A percentile compares a stretch with the other conserved stretches of the same genome.
phyloP scores from a whole-genome alignment of 2,329 filamentous ascomycete genomes.

The Myriosclerotinia curreyana region DNA sequence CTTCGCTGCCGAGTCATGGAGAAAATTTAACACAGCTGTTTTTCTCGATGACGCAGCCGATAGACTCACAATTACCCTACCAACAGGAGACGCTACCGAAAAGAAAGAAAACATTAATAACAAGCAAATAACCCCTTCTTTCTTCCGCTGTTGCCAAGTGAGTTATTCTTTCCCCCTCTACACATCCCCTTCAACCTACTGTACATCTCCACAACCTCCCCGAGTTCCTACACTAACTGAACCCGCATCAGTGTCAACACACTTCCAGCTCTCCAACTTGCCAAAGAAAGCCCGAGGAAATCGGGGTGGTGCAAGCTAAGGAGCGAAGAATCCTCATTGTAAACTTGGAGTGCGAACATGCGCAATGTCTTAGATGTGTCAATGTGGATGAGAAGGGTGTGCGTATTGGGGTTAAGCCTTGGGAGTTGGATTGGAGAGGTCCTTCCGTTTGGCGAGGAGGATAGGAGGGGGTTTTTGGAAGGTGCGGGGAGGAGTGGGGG shows the following conservation, averaged over 20 bases:
- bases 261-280: background rate
- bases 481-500: too few relatives aligned
- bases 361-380: background rate
- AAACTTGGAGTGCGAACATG: background rate
- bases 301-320: background rate
- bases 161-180: background rate
- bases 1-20: background rate
- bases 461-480: background rate
- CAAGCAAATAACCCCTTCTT: background rate
- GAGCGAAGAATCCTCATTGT: background rate
- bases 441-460: background rate
- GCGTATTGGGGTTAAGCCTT: conserved; percentile 5
- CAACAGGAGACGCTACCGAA: too few relatives aligned
- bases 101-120: background rate
- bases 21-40: background rate
- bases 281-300: background rate
- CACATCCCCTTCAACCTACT: too few relatives aligned
- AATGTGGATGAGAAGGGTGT: conserved; percentile 10
- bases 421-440: conserved; percentile 4
- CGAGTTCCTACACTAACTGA: background rate
- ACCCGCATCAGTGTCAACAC: background rate
- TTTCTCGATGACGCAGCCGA: background rate
- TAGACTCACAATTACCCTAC: too few relatives aligned
- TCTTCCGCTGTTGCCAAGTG: conserved; percentile 15
- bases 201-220: too few relatives aligned